These are phyloP conservation scores for Cordyceps tenuipes DNA, from an alignment of 2,329 filamentous ascomycete genomes.

Conservation along the genomic window DNA sequence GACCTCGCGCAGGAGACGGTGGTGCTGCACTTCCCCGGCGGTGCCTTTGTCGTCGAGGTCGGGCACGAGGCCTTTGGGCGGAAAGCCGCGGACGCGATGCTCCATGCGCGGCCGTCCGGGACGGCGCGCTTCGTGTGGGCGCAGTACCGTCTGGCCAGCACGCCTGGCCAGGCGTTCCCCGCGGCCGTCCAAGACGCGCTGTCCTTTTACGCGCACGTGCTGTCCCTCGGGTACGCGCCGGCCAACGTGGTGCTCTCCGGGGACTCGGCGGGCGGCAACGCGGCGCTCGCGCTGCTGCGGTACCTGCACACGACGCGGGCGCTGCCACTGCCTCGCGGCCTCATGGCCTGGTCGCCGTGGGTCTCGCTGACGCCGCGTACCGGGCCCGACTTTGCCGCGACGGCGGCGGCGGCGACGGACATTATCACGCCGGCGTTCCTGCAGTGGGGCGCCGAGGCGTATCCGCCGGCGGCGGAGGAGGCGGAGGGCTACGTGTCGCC, in stretches of 20 bases:
- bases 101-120: conserved; percentile 14
- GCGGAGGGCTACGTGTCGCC: conserved; percentile 3
- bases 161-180: conserved; percentile 19
- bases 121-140: conserved; percentile 18
- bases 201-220: conserved; percentile 21
- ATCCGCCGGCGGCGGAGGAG: background rate
- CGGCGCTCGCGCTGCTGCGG: conserved; percentile 22
- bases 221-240: conserved; percentile 17
- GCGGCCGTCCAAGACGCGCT: conserved; percentile 23
- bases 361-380: conserved; percentile 4
- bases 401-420: background rate
- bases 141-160: conserved; percentile 22
- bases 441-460: conserved; percentile 10
- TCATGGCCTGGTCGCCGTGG: conserved; percentile 9
- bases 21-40: conserved; percentile 23
- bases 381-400: background rate
- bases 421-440: background rate
- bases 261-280: conserved; percentile 24
- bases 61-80: conserved; percentile 21
- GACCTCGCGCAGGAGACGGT: conserved; percentile 8
- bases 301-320: conserved; percentile 16
- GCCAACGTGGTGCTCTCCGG: conserved; percentile 22
- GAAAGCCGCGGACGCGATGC: conserved; percentile 17
- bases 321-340: conserved; percentile 6
- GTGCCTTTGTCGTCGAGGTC: conserved; percentile 21